Evolutionary conservation across 2,329 filamentous ascomycete genomes (phyloP), one percentile per base, ranked within the genome.

Genomic region (Fusarium decemcellulare): DNA sequence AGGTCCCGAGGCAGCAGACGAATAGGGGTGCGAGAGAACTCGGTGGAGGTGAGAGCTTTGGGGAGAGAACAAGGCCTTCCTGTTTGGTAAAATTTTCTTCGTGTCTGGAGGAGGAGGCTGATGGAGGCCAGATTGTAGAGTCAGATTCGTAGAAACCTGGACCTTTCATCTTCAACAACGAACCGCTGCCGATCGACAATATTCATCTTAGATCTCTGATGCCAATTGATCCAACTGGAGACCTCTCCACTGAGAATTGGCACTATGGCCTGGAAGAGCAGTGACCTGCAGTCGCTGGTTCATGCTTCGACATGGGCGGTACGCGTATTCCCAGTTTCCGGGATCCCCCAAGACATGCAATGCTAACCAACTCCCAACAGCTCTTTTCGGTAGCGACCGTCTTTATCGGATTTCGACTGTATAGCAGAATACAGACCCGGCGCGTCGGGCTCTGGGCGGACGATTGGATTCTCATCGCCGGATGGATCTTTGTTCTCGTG

Each of bases 301-400:
- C 50, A 42, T 8, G 50, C 50, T 39, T 53, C 50, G 36, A 53
- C 50, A 32, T 53, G 50, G 50, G 50, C 51, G 11, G 51, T 44
- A 43, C 9, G 39, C 27, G 32, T 23, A 23, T 23, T 23, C 23
- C 23, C 23, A 34, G 32, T 34, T 8, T 7, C 12, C 5, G 3
- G 12, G 4, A 9, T 34, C 32, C 12, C 5, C 32, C 23, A 23
- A 34, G 32, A 7, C 6, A 3, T 34, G 1, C 32, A 11, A 12
- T 12, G 23, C 46, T 48, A 10, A 48, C n/a, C 9, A 6, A 10
- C 15, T 27, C 12, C 15, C 6, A 6, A 11, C 12, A 53, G 50
- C 27, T 53, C 5, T 42, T 40, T 14, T 10, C 15, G 27, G 27
- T 54, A 18, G 43, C 51, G n/a, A 54, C 39, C 8, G 11, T 54